phyloP scores from a whole-genome alignment of 352 stramenopile genomes.

The Pythium periplocum region DNA sequence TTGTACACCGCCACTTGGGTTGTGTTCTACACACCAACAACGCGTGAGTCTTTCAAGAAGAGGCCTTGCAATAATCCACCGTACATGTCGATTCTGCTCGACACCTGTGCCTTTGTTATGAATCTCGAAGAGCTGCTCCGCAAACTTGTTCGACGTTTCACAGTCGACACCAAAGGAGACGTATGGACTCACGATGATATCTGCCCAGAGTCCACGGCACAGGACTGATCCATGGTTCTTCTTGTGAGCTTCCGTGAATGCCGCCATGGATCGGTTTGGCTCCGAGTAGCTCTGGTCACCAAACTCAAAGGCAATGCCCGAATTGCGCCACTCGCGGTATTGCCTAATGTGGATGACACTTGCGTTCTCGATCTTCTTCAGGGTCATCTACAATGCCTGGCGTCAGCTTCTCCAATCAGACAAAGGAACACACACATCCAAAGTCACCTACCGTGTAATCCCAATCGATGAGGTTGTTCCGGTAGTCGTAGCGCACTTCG shows the following conservation, averaged over 20 bases:
- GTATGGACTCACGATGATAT: conserved; percentile 90
- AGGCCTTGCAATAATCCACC: not conserved
- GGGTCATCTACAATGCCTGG: conserved; percentile 45
- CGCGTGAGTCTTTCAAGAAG: not conserved
- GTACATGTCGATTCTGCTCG: conserved; percentile 91
- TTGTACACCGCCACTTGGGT: conserved; percentile 92
- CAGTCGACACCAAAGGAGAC: conserved; percentile 87
- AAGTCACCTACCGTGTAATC: conserved; percentile 83
- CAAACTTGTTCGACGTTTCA: conserved; percentile 63
- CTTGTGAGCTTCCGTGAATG: conserved; percentile 82
- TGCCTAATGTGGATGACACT: conserved; percentile 92
- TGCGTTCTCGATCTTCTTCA: conserved; percentile 82
- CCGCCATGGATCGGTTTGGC: conserved; percentile 88
- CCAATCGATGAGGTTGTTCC: conserved; percentile 92
- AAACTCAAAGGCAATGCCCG: conserved; percentile 94
- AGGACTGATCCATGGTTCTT: conserved; percentile 71
- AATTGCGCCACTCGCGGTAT: conserved; percentile 90
- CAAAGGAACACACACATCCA: too few relatives aligned
- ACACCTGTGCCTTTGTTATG: conserved; percentile 91
- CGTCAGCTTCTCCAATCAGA: not conserved
- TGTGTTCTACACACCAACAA: conserved; percentile 56
- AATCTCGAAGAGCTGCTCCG: conserved; percentile 89
- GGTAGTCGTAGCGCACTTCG: conserved; percentile 90
- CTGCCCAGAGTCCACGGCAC: conserved; percentile 87
- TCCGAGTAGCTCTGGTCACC: conserved; percentile 88